phyloP scores from a whole-genome alignment of 305 asterid genomes.

The Striga hermonthica region DNA sequence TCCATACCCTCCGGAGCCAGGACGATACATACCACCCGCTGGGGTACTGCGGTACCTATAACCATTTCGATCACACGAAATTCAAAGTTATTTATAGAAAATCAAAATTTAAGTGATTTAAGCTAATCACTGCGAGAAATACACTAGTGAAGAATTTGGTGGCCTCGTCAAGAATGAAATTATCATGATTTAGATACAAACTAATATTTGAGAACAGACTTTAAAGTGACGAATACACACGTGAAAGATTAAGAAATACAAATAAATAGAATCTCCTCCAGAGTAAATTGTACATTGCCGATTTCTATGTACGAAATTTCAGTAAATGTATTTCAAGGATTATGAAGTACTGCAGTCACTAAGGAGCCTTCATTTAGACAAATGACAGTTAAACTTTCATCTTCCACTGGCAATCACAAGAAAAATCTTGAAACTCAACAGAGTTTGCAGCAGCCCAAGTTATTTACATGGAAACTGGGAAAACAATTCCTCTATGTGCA shows the following conservation, averaged over 20 bases:
- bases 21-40: slow-evolving; percentile 63
- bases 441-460: slow-evolving; percentile 23
- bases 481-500: background rate
- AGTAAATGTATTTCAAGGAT: too few species aligned
- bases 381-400: background rate
- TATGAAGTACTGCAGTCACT: too few species aligned
- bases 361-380: slow-evolving; percentile 16
- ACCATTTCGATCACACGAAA: slow-evolving; percentile 20
- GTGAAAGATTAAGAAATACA: background rate
- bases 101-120: slow-evolving; percentile 4
- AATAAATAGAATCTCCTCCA: slow-evolving; percentile 15
- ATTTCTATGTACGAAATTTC: background rate
- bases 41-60: slow-evolving; percentile 65
- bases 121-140: slow-evolving; percentile 13
- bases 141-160: slow-evolving; percentile 1
- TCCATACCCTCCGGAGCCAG: slow-evolving; percentile 71
- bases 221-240: slow-evolving; percentile 18
- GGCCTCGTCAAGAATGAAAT: slow-evolving; percentile 4
- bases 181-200: background rate
- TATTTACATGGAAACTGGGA: background rate
- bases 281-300: background rate
- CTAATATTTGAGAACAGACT: too few species aligned
- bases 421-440: slow-evolving; percentile 18
- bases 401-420: background rate
- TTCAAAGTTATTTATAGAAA: background rate